Percentiles rank a stretch among this genome's conserved stretches.
phyloP scores from a whole-genome alignment of 78 protist genomes.

The Chrysochromulina parva region DNA sequence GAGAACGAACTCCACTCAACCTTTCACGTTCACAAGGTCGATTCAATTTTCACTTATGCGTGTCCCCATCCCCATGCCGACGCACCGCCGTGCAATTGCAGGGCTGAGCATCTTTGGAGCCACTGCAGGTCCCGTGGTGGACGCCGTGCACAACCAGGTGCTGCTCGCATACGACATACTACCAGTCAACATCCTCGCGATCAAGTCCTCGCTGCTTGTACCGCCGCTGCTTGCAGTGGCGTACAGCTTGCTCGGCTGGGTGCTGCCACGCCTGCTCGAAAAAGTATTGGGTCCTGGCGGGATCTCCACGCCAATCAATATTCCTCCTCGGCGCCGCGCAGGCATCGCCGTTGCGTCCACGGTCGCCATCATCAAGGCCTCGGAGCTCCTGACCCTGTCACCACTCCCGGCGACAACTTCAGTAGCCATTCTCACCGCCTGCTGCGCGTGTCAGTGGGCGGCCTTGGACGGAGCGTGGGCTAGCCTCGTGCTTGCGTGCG shows the following conservation, averaged over 20 bases:
- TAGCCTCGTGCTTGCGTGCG: not conserved
- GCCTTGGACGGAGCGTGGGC: not conserved
- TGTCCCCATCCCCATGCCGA: no score
- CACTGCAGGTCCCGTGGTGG: not conserved
- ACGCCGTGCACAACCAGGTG: slow-evolving; percentile 20
- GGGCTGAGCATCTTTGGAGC: not conserved
- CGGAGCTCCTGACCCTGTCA: not conserved
- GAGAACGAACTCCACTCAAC: no score
- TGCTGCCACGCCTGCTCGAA: not conserved
- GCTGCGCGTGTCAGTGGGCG: not conserved
- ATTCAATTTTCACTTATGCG: no score
- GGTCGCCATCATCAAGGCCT: not conserved
- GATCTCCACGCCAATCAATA: no score
- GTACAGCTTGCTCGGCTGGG: not conserved
- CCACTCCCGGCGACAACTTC: not conserved
- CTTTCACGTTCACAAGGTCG: no score
- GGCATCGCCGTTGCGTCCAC: not conserved
- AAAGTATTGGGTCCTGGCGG: not conserved
- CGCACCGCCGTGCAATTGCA: no score
- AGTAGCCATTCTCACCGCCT: not conserved
- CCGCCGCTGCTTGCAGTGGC: not conserved
- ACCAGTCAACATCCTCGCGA: not conserved
- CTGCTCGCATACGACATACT: not conserved
- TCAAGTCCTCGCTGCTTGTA: not conserved
- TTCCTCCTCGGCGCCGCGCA: no score